These are phyloP conservation scores for Lichtheimia hyalospora DNA, from an alignment of 371 early-diverging fungal genomes.

Conservation along the genomic window DNA sequence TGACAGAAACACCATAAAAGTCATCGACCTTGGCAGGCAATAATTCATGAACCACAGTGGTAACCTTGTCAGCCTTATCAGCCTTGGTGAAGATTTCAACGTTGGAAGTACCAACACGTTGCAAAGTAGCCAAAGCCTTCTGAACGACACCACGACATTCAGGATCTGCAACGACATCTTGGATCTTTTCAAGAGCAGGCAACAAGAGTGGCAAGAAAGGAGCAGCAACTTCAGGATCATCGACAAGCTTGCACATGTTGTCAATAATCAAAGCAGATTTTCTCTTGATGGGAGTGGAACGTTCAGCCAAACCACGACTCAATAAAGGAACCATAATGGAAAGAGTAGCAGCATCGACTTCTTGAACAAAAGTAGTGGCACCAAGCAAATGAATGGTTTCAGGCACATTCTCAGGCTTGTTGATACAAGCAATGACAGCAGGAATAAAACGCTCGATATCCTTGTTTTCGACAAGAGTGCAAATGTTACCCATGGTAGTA, in stretches of 20 bases:
- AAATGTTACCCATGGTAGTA: conserved; percentile 51
- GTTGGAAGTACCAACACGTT: conserved; percentile 35
- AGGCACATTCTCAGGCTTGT: conserved; percentile 64
- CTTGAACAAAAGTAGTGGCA: conserved; percentile 76
- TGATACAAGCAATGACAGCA: conserved; percentile 61
- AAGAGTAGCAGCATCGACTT: conserved; percentile 78
- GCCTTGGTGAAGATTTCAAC: conserved; percentile 37
- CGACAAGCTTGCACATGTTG: conserved; percentile 85
- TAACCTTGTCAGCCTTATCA: conserved; percentile 48
- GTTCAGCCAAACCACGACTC: conserved; percentile 72
- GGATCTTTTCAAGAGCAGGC: conserved; percentile 74
- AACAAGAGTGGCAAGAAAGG: conserved; percentile 81
- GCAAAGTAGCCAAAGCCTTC: conserved; percentile 45
- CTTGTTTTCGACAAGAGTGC: conserved; percentile 59
- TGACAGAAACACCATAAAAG: conserved; percentile 25
- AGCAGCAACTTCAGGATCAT: conserved; percentile 75
- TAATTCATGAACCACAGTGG: conserved; percentile 34
- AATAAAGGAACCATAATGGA: conserved; percentile 82
- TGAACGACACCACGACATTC: conserved; percentile 72
- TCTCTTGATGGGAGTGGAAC: conserved; percentile 67
- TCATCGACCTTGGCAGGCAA: conserved; percentile 34
- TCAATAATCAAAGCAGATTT: conserved; percentile 82
- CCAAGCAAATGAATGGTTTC: conserved; percentile 67
- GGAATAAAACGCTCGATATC: conserved; percentile 68
- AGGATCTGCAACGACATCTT: conserved; percentile 78